phyloP scores from a whole-genome alignment of 257 asterid genomes.

The Fraxinus pennsylvanica region DNA sequence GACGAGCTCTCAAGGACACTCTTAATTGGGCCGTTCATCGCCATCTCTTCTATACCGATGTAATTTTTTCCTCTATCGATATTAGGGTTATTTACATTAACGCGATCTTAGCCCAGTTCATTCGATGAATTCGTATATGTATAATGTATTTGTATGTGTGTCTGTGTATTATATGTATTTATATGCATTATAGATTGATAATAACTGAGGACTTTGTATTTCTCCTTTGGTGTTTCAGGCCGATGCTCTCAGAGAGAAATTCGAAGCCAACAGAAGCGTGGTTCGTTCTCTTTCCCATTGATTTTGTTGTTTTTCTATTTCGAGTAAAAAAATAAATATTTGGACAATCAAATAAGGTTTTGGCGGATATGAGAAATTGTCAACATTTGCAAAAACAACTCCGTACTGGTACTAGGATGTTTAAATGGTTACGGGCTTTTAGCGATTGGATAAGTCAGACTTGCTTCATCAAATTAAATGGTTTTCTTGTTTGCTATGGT shows the following conservation, averaged over 20 bases:
- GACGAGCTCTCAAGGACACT: constrained; percentile 92
- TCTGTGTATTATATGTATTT: not conserved
- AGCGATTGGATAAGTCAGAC: not conserved
- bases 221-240: constrained; percentile 46
- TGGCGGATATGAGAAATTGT: not conserved
- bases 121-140: not conserved
- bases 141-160: not conserved
- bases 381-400: not conserved
- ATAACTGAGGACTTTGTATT: not conserved
- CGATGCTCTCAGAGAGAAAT: constrained; percentile 76
- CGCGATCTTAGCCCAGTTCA: constrained; percentile 32
- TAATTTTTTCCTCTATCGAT: constrained; percentile 32
- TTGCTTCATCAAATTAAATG: too few species aligned
- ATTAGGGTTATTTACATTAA: constrained; percentile 38
- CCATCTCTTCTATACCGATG: constrained; percentile 92
- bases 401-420: not conserved
- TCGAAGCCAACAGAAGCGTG: constrained; percentile 75
- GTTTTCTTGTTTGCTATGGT: not conserved
- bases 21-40: constrained; percentile 99
- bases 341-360: not conserved
- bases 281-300: constrained; percentile 41
- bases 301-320: not conserved
- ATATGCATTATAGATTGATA: not conserved
- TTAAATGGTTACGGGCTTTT: not conserved
- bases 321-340: not conserved